Conservation (phyloP, 2,329 filamentous ascomycete species). For the Fusarium keratoplasticum region DNA sequence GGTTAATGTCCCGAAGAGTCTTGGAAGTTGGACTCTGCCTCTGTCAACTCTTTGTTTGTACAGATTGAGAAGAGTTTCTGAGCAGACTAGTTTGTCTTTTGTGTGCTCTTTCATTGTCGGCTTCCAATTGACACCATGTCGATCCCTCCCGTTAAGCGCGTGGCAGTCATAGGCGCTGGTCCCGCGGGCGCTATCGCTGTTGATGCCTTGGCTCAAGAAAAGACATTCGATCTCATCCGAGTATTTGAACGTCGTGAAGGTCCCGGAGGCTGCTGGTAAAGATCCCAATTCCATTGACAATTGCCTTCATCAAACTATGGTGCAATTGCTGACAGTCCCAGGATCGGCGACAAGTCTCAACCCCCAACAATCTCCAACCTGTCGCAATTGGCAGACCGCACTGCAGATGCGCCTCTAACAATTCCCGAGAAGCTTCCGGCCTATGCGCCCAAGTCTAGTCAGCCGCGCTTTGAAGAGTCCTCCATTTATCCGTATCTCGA, state of each 20-base stretch:
- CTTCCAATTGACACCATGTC: constrained; percentile 9
- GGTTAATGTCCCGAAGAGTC: constrained; percentile 21
- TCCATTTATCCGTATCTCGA: constrained; percentile 73
- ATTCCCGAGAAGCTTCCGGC: constrained; percentile 62
- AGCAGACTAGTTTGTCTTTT: background rate
- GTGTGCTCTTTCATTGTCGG: background rate
- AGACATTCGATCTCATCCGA: constrained; percentile 67
- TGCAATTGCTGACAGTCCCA: constrained; percentile 35
- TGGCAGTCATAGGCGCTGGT: constrained; percentile 72
- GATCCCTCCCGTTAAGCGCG: constrained; percentile 44
- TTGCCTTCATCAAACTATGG: background rate
- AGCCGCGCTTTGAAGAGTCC: constrained; percentile 66
- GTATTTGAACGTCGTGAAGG: constrained; percentile 72
- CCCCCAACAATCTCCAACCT: constrained; percentile 59
- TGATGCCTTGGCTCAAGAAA: constrained; percentile 69
- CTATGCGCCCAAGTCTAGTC: constrained; percentile 53
- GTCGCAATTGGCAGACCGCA: constrained; percentile 58
- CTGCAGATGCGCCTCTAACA: constrained; percentile 60
- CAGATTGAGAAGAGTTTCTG: background rate
- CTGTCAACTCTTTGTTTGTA: background rate
- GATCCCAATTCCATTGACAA: background rate
- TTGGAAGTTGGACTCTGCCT: background rate
- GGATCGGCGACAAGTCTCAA: constrained; percentile 55
- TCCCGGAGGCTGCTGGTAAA: constrained; percentile 71
- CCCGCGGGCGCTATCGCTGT: constrained; percentile 70